Evolutionary conservation across 805 yeast species (phyloP).

Genomic region (Saccharomycopsis sp.): DNA sequence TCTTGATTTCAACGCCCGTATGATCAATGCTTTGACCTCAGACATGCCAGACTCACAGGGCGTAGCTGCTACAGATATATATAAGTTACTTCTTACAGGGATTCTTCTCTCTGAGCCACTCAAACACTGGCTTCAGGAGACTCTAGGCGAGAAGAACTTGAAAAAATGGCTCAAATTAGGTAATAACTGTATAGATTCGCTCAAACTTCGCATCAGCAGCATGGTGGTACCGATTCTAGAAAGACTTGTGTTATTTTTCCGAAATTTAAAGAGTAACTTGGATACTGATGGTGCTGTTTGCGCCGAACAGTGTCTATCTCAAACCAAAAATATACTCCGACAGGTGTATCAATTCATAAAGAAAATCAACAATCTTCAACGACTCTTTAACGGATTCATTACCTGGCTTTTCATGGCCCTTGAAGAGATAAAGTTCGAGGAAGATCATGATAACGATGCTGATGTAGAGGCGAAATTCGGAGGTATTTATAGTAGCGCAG

Average conservation of each 20-base stretch:
- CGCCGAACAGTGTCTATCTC: conserved; percentile 11
- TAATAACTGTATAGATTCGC: conserved; percentile 42
- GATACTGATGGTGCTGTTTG: background rate
- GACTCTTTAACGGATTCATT: conserved; percentile 36
- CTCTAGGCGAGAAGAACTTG: conserved; percentile 60
- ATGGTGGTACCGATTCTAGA: conserved; percentile 52
- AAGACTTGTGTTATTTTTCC: conserved; percentile 41
- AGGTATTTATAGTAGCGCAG: background rate
- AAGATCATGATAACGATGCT: conserved; percentile 23
- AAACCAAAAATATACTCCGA: conserved; percentile 27
- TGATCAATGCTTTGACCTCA: conserved; percentile 29
- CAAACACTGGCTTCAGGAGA: conserved; percentile 56
- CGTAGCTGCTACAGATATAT: conserved; percentile 34
- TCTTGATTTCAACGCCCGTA: conserved; percentile 32
- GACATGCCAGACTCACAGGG: conserved; percentile 26
- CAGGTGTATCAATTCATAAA: conserved; percentile 32
- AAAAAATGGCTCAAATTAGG: conserved; percentile 50
- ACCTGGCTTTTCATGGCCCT: conserved; percentile 35
- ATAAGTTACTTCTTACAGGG: conserved; percentile 48
- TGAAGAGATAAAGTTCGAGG: conserved; percentile 25
- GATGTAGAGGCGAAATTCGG: background rate
- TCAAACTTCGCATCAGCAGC: conserved; percentile 41
- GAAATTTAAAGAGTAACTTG: conserved; percentile 33
- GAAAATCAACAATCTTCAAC: conserved; percentile 41
- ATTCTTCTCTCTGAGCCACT: conserved; percentile 39